Evolutionary conservation across 2,329 filamentous ascomycete species (phyloP).

Genomic region (Cyphellophora europaea): DNA sequence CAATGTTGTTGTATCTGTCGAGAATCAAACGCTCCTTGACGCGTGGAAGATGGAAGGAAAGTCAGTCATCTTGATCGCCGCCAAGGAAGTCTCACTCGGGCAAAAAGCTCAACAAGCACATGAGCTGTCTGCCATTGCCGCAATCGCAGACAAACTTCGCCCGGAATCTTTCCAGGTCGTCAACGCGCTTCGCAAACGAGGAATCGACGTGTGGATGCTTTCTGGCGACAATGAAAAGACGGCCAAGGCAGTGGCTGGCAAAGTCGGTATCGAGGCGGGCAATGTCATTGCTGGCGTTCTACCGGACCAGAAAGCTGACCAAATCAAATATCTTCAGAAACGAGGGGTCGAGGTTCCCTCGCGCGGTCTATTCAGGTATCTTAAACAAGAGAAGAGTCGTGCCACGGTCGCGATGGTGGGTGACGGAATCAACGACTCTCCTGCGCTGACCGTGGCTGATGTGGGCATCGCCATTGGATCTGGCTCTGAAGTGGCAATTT

Average conservation of each 20-base stretch:
- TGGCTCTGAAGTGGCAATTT: constrained; percentile 15
- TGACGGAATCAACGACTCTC: constrained; percentile 96
- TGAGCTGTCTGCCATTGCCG: constrained; percentile 48
- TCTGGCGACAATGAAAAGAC: constrained; percentile 82
- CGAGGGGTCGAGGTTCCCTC: too few species aligned
- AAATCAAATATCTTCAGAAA: constrained; percentile 26
- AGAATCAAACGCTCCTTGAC: too few species aligned
- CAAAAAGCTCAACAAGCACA: constrained; percentile 1
- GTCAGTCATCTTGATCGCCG: constrained; percentile 3
- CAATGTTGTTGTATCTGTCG: too few species aligned
- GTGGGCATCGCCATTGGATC: constrained; percentile 72
- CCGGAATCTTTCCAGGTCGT: constrained; percentile 60
- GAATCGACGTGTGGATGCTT: constrained; percentile 74
- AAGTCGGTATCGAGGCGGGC: constrained; percentile 59
- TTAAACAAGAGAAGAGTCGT: too few species aligned
- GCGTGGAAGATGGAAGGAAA: constrained; percentile 3
- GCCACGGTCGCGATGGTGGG: constrained; percentile 67
- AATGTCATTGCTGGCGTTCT: constrained; percentile 82
- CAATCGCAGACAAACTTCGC: constrained; percentile 72
- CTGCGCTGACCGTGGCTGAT: constrained; percentile 81
- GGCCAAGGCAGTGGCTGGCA: constrained; percentile 64
- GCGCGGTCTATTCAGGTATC: too few species aligned
- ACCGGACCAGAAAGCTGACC: constrained; percentile 62
- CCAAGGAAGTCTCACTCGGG: background rate
- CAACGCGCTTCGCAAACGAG: constrained; percentile 49